These are phyloP conservation scores for Globisporangium orthogonon DNA, from an alignment of 352 stramenopile genomes.

Conservation along the genomic window DNA sequence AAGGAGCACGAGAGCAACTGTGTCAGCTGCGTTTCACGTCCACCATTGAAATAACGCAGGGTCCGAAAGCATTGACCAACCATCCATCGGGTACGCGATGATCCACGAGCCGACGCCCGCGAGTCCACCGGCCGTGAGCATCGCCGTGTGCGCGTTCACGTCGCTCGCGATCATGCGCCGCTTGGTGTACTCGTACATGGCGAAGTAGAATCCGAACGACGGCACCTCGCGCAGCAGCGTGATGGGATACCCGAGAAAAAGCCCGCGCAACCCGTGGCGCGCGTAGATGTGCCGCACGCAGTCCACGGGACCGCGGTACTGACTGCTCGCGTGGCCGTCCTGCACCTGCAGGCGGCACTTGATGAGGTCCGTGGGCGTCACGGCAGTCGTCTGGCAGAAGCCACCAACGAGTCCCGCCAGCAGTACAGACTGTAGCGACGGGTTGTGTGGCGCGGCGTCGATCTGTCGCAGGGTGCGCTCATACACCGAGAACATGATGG, in stretches of 20 bases:
- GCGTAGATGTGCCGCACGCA: slow-evolving; percentile 74
- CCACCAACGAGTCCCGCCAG: slow-evolving; percentile 59
- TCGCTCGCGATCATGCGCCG: slow-evolving; percentile 50
- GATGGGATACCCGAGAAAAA: slow-evolving; percentile 71
- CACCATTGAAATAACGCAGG: too few species aligned
- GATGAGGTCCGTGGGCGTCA: slow-evolving; percentile 77
- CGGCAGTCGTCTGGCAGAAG: slow-evolving; percentile 69
- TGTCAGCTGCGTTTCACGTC: neutral
- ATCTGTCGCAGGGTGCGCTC: slow-evolving; percentile 63
- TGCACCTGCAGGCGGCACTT: slow-evolving; percentile 83
- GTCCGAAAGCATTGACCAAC: slow-evolving; percentile 12
- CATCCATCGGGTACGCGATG: slow-evolving; percentile 76
- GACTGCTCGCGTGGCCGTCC: slow-evolving; percentile 46
- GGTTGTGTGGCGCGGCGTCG: slow-evolving; percentile 40
- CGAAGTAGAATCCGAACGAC: slow-evolving; percentile 84
- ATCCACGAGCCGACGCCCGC: slow-evolving; percentile 78
- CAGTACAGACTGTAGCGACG: slow-evolving; percentile 63
- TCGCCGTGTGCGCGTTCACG: slow-evolving; percentile 57
- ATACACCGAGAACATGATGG: slow-evolving; percentile 82
- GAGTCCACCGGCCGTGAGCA: slow-evolving; percentile 75
- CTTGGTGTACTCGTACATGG: slow-evolving; percentile 74
- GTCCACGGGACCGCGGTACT: slow-evolving; percentile 64
- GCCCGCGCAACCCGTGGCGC: slow-evolving; percentile 39
- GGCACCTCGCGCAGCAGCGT: slow-evolving; percentile 76
- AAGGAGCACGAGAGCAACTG: neutral